Conservation (phyloP, 192 early-diverging fungal genomes). For the Backusella sp. region DNA sequence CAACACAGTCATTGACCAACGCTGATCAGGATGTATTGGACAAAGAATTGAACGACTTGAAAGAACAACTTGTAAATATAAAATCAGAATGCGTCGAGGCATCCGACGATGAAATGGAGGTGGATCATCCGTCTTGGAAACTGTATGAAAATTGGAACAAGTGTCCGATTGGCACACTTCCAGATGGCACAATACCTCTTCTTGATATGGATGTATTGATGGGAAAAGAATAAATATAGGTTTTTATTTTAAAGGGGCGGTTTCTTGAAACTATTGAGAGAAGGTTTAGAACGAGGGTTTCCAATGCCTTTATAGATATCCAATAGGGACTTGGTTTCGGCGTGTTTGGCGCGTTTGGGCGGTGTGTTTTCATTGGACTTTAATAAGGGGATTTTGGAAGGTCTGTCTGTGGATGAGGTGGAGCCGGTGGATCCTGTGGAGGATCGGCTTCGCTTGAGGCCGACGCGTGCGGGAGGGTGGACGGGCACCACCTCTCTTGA, state of each 20-base stretch:
- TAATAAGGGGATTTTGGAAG: background rate
- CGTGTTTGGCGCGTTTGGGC: background rate
- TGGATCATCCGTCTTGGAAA: constrained; percentile 19
- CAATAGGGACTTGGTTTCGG: background rate
- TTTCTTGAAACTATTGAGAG: background rate
- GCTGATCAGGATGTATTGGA: background rate
- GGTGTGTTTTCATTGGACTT: background rate
- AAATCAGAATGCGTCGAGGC: background rate
- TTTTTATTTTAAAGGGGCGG: background rate
- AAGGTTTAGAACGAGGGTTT: background rate
- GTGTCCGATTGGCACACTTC: constrained; percentile 43
- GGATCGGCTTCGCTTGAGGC: background rate
- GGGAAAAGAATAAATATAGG: background rate
- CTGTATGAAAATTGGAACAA: constrained; percentile 34
- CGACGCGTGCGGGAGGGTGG: background rate
- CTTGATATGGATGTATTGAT: constrained; percentile 31
- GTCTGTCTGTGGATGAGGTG: background rate
- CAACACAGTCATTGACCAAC: background rate
- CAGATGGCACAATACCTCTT: constrained; percentile 36
- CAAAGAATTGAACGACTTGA: background rate
- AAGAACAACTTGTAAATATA: constrained; percentile 5
- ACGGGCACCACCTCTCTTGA: background rate
- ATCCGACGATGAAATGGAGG: background rate
- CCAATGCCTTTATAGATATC: background rate
- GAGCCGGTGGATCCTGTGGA: background rate